These are phyloP conservation scores for Cyclotella sp. DNA, from an alignment of 108 stramenopile species.

Conservation along the genomic window DNA sequence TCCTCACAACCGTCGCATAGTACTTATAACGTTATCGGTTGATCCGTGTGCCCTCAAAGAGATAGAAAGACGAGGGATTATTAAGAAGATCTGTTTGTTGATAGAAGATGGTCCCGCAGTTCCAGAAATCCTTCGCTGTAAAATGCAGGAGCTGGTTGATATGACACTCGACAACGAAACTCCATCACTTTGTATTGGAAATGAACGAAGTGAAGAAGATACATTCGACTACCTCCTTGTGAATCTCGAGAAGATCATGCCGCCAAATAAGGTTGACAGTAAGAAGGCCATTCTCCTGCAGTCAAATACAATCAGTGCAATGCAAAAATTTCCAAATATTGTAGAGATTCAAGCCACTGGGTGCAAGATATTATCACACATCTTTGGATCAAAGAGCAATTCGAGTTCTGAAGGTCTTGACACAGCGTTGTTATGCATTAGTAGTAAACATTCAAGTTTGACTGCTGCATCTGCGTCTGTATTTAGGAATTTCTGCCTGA, in stretches of 20 bases:
- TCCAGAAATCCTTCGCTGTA: constrained; percentile 6
- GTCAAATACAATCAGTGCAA: constrained; percentile 11
- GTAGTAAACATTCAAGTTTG: constrained; percentile 2
- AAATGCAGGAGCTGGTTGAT: constrained; percentile 23
- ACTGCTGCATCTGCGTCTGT: constrained; percentile 25
- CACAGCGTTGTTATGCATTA: constrained; percentile 3
- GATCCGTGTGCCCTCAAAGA: constrained; percentile 15
- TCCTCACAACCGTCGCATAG: neutral
- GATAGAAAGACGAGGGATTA: constrained; percentile 24
- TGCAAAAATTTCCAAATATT: constrained; percentile 27
- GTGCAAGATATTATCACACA: constrained; percentile 32
- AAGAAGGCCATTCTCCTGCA: constrained; percentile 8
- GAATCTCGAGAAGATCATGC: constrained; percentile 17
- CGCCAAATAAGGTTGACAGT: neutral
- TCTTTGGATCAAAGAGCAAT: constrained; percentile 12
- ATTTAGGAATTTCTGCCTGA: constrained; percentile 21
- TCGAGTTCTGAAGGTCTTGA: constrained; percentile 9
- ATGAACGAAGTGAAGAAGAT: constrained; percentile 14
- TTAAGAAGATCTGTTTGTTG: constrained; percentile 5
- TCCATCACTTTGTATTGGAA: neutral
- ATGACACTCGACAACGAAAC: constrained; percentile 1
- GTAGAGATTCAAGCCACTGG: constrained; percentile 26
- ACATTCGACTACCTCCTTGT: constrained; percentile 12
- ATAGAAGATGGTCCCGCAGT: constrained; percentile 19
- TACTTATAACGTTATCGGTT: constrained; percentile 21